Conservation (phyloP, 2,329 filamentous ascomycete genomes). For the Plenodomus biglobosus region DNA sequence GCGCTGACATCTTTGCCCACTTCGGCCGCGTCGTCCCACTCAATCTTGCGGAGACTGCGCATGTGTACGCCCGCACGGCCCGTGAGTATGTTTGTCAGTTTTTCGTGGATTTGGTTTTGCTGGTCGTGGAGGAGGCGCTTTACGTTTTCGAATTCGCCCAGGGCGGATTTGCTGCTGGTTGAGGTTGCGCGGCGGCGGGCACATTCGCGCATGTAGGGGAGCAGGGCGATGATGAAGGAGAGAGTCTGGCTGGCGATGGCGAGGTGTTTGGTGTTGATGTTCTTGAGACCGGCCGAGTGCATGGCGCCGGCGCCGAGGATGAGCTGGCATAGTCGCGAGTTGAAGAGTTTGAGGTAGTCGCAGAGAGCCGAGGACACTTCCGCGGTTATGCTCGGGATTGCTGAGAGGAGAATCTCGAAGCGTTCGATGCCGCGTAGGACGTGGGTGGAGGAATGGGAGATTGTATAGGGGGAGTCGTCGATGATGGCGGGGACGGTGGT, state of each 20-base stretch:
- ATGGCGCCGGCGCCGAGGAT: constrained; percentile 94
- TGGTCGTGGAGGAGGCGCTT: constrained; percentile 84
- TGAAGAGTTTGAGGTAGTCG: constrained; percentile 89
- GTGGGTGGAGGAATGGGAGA: constrained; percentile 79
- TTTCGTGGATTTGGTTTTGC: constrained; percentile 86
- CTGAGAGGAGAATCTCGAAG: constrained; percentile 79
- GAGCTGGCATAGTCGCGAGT: constrained; percentile 92
- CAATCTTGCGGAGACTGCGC: constrained; percentile 70
- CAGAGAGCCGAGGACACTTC: constrained; percentile 79
- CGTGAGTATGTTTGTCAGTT: constrained; percentile 90
- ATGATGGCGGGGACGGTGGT: constrained; percentile 65
- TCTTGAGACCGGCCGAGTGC: constrained; percentile 83
- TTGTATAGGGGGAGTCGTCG: constrained; percentile 80
- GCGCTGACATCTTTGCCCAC: constrained; percentile 55
- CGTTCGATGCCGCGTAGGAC: constrained; percentile 80
- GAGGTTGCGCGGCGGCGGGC: constrained; percentile 69
- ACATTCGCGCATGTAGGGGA: constrained; percentile 90
- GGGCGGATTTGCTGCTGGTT: constrained; percentile 48
- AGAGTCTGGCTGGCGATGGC: constrained; percentile 88
- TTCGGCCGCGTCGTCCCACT: constrained; percentile 64
- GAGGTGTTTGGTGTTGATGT: constrained; percentile 88
- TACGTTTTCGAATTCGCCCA: constrained; percentile 87
- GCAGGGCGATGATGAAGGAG: constrained; percentile 80
- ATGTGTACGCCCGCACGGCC: constrained; percentile 73
- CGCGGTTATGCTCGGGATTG: constrained; percentile 84